Evolutionary conservation across 768 basidiomycete species (phyloP).

Genomic region (Pleurotus platypus): DNA sequence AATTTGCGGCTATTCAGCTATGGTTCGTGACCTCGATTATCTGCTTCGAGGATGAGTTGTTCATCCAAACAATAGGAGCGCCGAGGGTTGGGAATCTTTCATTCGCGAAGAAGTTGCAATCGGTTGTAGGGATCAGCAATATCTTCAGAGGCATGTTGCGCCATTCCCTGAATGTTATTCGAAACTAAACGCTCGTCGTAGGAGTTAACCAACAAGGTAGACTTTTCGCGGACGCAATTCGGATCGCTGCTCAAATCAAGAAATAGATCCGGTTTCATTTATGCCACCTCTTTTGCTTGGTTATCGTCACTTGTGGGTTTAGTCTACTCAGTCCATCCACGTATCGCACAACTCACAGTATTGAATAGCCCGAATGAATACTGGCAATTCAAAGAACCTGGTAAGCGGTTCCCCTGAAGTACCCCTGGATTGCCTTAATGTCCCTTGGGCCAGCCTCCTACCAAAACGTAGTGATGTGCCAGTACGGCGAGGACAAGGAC

Average conservation of each 20-base stretch:
- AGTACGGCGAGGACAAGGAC: background rate
- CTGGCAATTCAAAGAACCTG: background rate
- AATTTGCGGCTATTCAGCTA: background rate
- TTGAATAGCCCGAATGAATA: background rate
- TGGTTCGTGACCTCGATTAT: background rate
- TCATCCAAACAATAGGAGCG: background rate
- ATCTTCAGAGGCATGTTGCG: background rate
- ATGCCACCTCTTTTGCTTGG: slow-evolving; percentile 2
- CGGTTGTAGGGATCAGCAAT: background rate
- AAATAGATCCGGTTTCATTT: slow-evolving; percentile 1
- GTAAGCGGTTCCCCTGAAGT: background rate
- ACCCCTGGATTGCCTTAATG: background rate
- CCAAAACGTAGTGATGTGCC: background rate
- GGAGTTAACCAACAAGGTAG: slow-evolving; percentile 4
- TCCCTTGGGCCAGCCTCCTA: background rate
- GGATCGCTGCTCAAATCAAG: background rate
- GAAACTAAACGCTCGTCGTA: background rate
- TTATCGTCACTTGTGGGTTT: slow-evolving; percentile 2
- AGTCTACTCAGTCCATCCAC: too few species aligned
- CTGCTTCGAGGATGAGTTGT: background rate
- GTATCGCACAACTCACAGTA: too few species aligned
- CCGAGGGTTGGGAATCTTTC: slow-evolving; percentile 1
- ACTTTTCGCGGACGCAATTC: background rate
- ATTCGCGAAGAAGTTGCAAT: background rate
- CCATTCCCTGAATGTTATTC: background rate